Conservation (phyloP, 148 eudicot genomes). For the Amaranthus cruentus region DNA sequence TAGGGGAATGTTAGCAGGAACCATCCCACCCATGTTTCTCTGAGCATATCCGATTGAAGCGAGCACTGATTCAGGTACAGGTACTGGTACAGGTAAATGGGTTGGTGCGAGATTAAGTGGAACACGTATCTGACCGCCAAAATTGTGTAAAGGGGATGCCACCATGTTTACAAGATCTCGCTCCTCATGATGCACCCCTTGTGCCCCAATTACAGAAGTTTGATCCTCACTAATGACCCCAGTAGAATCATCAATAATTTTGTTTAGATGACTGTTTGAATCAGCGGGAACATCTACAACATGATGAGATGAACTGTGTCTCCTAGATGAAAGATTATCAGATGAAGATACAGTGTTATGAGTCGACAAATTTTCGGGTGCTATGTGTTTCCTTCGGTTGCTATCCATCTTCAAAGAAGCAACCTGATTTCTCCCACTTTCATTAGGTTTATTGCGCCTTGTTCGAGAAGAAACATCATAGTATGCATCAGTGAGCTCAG, state of each 20-base stretch:
- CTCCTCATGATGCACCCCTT: slow-evolving; percentile 65
- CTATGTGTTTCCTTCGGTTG: slow-evolving; percentile 41
- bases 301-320: slow-evolving; percentile 31
- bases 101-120: slow-evolving; percentile 53
- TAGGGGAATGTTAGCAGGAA: slow-evolving; percentile 53
- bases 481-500: slow-evolving; percentile 65
- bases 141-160: slow-evolving; percentile 53
- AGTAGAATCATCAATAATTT: slow-evolving; percentile 27
- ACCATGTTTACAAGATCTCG: slow-evolving; percentile 76
- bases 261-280: slow-evolving; percentile 30
- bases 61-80: slow-evolving; percentile 57
- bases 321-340: slow-evolving; percentile 35
- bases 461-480: slow-evolving; percentile 39
- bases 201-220: slow-evolving; percentile 37
- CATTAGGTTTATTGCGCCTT: slow-evolving; percentile 35
- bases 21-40: slow-evolving; percentile 47
- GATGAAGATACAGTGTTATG: slow-evolving; percentile 36
- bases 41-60: slow-evolving; percentile 65
- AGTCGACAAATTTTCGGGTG: slow-evolving; percentile 34
- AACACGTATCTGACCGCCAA: slow-evolving; percentile 50
- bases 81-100: slow-evolving; percentile 54
- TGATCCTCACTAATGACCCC: slow-evolving; percentile 36
- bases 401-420: slow-evolving; percentile 34
- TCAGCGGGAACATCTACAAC: slow-evolving; percentile 32
- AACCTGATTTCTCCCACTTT: slow-evolving; percentile 39